A percentile compares a stretch with the other conserved stretches of the same genome.
Conservation (phyloP, 73 alveolate genomes). For the Uronychia setigera region DNA sequence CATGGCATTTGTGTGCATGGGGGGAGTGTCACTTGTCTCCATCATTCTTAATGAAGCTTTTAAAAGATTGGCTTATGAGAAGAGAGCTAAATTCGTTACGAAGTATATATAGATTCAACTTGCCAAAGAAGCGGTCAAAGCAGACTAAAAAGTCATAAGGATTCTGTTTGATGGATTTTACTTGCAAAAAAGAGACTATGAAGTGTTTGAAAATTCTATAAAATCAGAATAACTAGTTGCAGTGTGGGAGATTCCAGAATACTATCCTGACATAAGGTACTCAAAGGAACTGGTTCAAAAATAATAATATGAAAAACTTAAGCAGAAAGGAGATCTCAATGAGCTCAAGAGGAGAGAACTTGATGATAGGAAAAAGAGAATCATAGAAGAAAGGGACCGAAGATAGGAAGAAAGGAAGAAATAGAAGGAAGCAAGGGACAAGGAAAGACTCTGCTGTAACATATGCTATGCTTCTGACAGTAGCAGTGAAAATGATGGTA, state of each 20-base stretch:
- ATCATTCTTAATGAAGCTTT: not conserved
- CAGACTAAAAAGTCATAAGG: not conserved
- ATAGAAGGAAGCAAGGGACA: not conserved
- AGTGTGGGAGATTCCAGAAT: not conserved
- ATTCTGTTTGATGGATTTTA: not conserved
- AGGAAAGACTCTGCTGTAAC: not conserved
- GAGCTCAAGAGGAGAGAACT: not conserved
- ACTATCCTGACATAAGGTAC: not conserved
- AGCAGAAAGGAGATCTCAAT: not conserved
- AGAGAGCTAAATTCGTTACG: not conserved
- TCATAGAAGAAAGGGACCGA: not conserved
- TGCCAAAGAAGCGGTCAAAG: not conserved
- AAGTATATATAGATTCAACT: not conserved
- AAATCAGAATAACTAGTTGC: not conserved
- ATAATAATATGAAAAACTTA: no score
- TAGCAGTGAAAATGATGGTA: not conserved
- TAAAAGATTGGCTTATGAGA: not conserved
- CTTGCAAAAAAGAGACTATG: not conserved
- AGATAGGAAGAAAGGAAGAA: not conserved
- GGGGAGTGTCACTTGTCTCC: not conserved
- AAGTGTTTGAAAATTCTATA: not conserved
- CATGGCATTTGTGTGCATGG: not conserved
- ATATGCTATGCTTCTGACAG: not conserved
- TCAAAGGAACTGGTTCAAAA: not conserved
- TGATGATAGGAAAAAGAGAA: not conserved